Conservation (phyloP, 352 stramenopile genomes). For the Phytophthora nicotianae region DNA sequence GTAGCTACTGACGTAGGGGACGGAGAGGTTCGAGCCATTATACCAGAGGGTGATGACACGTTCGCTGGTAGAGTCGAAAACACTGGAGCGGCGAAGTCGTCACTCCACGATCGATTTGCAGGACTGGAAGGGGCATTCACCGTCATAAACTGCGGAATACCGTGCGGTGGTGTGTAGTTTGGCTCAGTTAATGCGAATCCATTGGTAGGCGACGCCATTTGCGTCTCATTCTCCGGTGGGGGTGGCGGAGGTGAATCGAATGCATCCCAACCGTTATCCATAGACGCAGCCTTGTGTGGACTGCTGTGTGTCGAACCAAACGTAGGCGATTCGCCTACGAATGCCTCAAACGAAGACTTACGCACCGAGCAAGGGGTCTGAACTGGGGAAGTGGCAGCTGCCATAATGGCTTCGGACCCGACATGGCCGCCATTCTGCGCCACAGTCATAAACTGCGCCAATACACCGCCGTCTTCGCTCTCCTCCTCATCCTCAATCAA, state of each 20-base stretch:
- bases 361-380: conserved; percentile 35
- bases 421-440: conserved; percentile 28
- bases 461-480: conserved; percentile 40
- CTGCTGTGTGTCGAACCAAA: conserved; percentile 8
- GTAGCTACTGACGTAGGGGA: conserved; percentile 14
- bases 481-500: conserved; percentile 46
- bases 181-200: conserved; percentile 23
- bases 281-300: conserved; percentile 20
- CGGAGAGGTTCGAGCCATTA: conserved; percentile 9
- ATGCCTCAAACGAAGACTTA: conserved; percentile 68
- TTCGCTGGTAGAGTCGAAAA: conserved; percentile 30
- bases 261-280: conserved; percentile 14
- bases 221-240: conserved; percentile 27
- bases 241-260: conserved; percentile 23
- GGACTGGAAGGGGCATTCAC: conserved; percentile 19
- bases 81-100: conserved; percentile 17
- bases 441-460: conserved; percentile 54
- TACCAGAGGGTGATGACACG: not conserved
- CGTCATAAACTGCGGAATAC: conserved; percentile 34
- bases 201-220: conserved; percentile 23
- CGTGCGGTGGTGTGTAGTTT: conserved; percentile 27
- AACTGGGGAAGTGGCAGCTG: conserved; percentile 11
- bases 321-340: conserved; percentile 50
- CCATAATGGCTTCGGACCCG: conserved; percentile 20
- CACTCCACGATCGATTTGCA: conserved; percentile 13